Base-by-base conservation (phyloP, 805 yeast genomes). In the Clavispora phyllophila region DNA sequence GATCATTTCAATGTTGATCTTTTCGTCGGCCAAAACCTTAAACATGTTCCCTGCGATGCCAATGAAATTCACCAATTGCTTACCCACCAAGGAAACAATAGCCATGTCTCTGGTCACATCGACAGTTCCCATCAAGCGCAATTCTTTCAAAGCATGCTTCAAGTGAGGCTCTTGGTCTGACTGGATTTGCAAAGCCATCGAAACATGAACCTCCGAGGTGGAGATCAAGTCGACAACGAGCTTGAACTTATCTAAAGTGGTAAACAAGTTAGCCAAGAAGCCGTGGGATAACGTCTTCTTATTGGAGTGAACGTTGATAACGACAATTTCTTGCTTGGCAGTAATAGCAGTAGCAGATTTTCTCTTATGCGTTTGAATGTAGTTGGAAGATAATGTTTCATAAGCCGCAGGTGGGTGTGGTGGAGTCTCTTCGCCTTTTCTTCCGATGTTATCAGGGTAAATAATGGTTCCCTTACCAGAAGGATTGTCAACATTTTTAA, bases 41-140 rank as follows among this genome's bases (percentile, higher is more conserved):
- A 93, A 93, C 96, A 91, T 91, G 52, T 88, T 83, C 37, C 97
- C 96, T 0, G 99, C 99, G 60, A 88, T 90, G 59, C 99, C 99
- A 47, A 93, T 87, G 61, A 84, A 79, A 61, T 90, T 96, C 60
- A 89, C 89, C 98, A 93, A 91, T 62, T 91, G 96, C 58, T 87
- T 89, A 34, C 99, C 99, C 40, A 93, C 98, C 43, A 93, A 75
- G 2, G 97, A 89, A 24, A 93, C 85, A 60, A 93, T 93, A 50
- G 96, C 82, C 83, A 93, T 79, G 49, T 84, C 80, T 49, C 86
- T 78, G 1, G 95, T 86, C 38, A 90, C 81, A 55, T 93, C 99
- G 36, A 91, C 96, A 1, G 84, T 73, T 37, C 99, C 99, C 67
- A 86, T 81, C 52, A 76, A 77, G 43, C 81, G 76, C 54, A 93